Percentiles rank a stretch among this genome's conserved stretches.
phyloP scores from a whole-genome alignment of 2,329 filamentous ascomycete species.

The Ophiosphaerella narmari region DNA sequence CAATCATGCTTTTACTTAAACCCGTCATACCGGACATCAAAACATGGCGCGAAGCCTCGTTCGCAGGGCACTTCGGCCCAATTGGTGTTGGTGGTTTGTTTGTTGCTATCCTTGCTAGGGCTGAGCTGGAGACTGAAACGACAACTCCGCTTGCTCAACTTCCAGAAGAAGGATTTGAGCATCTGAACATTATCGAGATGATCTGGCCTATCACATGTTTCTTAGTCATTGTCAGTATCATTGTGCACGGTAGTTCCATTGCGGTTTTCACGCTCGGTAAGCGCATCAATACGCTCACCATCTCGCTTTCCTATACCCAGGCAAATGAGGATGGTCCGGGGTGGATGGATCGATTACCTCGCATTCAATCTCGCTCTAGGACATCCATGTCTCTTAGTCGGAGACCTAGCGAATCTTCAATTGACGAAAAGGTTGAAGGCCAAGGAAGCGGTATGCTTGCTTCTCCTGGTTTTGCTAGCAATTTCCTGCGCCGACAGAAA shows the following conservation, averaged over 20 bases:
- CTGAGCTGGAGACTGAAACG: conserved; percentile 79
- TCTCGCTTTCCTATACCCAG: conserved; percentile 95
- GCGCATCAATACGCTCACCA: conserved; percentile 92
- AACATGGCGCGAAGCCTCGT: conserved; percentile 95
- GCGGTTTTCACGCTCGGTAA: conserved; percentile 98
- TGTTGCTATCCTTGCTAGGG: conserved; percentile 86
- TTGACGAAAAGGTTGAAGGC: conserved; percentile 63
- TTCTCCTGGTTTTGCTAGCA: conserved; percentile 71
- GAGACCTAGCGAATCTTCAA: conserved; percentile 64
- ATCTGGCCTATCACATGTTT: conserved; percentile 98
- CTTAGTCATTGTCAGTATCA: conserved; percentile 88
- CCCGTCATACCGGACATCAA: conserved; percentile 95
- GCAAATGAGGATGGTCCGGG: conserved; percentile 84
- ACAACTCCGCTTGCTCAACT: conserved; percentile 73
- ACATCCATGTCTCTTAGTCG: conserved; percentile 70
- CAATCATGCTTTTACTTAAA: conserved; percentile 89
- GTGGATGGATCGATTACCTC: conserved; percentile 93
- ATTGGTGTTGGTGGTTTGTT: conserved; percentile 98
- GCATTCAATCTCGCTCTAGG: conserved; percentile 80
- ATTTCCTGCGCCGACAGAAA: conserved; percentile 78
- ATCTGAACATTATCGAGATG: conserved; percentile 75
- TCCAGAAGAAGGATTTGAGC: conserved; percentile 61
- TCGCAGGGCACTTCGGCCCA: conserved; percentile 95
- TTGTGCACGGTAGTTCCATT: conserved; percentile 97
- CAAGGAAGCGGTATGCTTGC: conserved; percentile 70